A percentile compares a stretch with the other conserved stretches of the same genome.
phyloP scores from a whole-genome alignment of 805 yeast genomes.

The Candida ipomoeae region DNA sequence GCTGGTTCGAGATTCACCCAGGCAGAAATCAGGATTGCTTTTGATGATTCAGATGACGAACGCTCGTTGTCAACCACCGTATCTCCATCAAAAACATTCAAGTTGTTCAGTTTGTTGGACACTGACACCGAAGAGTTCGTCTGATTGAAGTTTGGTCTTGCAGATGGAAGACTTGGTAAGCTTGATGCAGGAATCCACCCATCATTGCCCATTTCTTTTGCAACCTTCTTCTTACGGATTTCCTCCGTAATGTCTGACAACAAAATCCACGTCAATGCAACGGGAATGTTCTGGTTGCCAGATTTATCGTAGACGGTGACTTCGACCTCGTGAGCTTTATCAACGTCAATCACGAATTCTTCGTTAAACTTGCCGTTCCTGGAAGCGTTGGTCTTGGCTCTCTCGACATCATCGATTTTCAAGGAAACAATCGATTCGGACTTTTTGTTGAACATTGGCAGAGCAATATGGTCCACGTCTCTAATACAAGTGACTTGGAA shows the following conservation, averaged over 20 bases:
- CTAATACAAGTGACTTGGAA: conserved; percentile 73
- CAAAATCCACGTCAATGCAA: conserved; percentile 88
- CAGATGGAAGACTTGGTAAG: conserved; percentile 19
- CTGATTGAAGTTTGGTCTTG: conserved; percentile 4
- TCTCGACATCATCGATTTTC: conserved; percentile 84
- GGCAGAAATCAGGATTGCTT: conserved; percentile 51
- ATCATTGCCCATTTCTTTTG: conserved; percentile 57
- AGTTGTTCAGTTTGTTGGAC: conserved; percentile 1
- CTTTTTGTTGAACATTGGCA: conserved; percentile 70
- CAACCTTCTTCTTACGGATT: conserved; percentile 79
- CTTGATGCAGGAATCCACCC: conserved; percentile 89
- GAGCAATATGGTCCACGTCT: conserved; percentile 89
- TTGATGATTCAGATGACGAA: conserved; percentile 6
- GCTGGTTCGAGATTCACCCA: conserved; percentile 95
- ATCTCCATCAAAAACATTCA: background rate
- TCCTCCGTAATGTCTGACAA: conserved; percentile 93
- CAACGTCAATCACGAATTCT: conserved; percentile 73
- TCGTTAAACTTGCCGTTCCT: conserved; percentile 82
- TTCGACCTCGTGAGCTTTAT: conserved; percentile 89
- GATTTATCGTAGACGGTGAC: conserved; percentile 79
- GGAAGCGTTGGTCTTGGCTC: conserved; percentile 69
- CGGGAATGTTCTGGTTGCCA: conserved; percentile 69
- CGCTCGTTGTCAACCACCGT: background rate
- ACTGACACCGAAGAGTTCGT: background rate
- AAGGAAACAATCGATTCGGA: conserved; percentile 76